phyloP scores from a whole-genome alignment of 2,329 filamentous ascomycete species.

The Colletotrichum sp. region DNA sequence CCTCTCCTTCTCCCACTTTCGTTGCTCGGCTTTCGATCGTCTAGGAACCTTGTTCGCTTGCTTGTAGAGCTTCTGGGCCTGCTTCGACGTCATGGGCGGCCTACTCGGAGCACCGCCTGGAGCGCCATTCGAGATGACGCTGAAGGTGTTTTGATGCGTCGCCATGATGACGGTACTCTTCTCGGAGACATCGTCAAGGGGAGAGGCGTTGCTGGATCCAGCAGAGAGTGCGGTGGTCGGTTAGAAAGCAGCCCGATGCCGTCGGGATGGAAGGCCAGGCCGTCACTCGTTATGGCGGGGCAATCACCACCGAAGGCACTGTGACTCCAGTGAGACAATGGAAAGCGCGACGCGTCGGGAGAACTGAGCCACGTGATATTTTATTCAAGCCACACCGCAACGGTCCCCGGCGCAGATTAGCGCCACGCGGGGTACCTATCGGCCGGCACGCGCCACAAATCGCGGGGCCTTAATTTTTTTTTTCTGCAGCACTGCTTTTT shows the following conservation, averaged over 20 bases:
- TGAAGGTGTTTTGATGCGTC: constrained; percentile 47
- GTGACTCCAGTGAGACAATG: neutral
- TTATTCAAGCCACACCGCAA: neutral
- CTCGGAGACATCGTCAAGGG: neutral
- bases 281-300: neutral
- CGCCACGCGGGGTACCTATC: constrained; percentile 19
- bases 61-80: constrained; percentile 43
- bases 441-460: constrained; percentile 13
- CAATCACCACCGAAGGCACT: constrained; percentile 1
- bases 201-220: neutral
- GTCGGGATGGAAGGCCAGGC: neutral
- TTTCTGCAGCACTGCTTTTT: neutral
- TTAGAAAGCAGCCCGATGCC: neutral
- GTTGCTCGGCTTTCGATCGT: constrained; percentile 48
- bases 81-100: constrained; percentile 47
- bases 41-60: constrained; percentile 40
- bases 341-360: neutral
- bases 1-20: constrained; percentile 43
- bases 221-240: neutral
- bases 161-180: constrained; percentile 32
- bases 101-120: constrained; percentile 23
- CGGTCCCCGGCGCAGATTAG: neutral
- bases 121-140: constrained; percentile 41
- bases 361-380: neutral
- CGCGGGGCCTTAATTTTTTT: constrained; percentile 17